These are phyloP conservation scores for Petrea volubilis DNA, from an alignment of 257 asterid species.

Conservation along the genomic window DNA sequence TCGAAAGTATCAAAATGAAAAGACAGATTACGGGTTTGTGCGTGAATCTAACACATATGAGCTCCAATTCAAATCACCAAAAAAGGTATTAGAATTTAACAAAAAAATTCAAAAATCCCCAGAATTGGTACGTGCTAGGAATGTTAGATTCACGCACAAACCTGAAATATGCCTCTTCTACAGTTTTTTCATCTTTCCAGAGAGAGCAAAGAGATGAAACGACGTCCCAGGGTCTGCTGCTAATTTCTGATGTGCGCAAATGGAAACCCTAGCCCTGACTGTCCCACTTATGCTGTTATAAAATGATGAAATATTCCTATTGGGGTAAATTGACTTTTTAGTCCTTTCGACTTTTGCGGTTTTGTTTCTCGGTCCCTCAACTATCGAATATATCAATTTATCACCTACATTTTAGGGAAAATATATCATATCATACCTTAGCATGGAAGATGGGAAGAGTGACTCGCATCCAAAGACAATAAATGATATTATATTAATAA, in stretches of 20 bases:
- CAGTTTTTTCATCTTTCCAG: background rate
- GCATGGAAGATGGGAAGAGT: no score
- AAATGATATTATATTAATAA: no score
- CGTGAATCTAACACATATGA: constrained; percentile 46
- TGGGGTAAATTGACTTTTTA: background rate
- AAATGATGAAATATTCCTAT: background rate
- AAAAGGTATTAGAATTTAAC: background rate
- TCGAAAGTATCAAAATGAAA: constrained; percentile 2
- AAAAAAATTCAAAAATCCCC: background rate
- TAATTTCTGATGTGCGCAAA: background rate
- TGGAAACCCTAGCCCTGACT: constrained; percentile 17
- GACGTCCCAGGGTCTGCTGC: background rate
- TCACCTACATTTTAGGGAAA: no score
- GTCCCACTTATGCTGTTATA: background rate
- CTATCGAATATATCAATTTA: background rate
- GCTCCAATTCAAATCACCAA: background rate
- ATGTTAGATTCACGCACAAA: constrained; percentile 39
- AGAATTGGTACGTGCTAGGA: background rate
- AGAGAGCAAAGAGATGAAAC: background rate
- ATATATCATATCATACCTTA: no score
- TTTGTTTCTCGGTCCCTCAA: background rate
- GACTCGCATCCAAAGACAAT: no score
- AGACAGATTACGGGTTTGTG: constrained; percentile 49
- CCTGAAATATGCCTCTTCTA: constrained; percentile 34
- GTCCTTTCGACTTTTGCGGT: background rate